Conservation (phyloP, 2,329 filamentous ascomycete genomes). For the Bipolaris victoriae region DNA sequence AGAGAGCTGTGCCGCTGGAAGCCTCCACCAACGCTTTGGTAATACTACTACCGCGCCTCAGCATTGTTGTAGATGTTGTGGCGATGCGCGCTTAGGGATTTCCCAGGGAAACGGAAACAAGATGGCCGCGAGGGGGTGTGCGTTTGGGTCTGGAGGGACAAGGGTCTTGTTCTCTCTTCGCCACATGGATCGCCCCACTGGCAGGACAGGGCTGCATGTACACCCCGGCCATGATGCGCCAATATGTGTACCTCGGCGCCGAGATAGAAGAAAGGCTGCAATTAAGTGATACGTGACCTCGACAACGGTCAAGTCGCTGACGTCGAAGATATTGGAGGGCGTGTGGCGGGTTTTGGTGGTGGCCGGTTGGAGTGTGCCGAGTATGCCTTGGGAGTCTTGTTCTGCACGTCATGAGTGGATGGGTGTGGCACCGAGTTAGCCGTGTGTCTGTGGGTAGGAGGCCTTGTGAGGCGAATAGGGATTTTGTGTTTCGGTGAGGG, state of each 20-base stretch:
- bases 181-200: conserved; percentile 5
- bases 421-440: conserved; percentile 26
- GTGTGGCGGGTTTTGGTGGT: conserved; percentile 15
- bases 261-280: neutral
- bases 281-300: neutral
- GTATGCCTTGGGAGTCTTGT: conserved; percentile 20
- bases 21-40: no score
- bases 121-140: neutral
- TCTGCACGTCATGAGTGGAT: conserved; percentile 31
- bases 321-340: conserved; percentile 14
- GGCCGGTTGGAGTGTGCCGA: conserved; percentile 9
- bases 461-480: conserved; percentile 16
- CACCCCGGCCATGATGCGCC: neutral
- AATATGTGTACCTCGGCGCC: neutral
- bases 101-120: no score
- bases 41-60: no score
- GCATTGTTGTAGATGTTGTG: no score
- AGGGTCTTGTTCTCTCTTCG: conserved; percentile 2
- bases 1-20: no score
- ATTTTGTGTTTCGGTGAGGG: conserved; percentile 8
- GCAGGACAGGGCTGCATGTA: conserved; percentile 11
- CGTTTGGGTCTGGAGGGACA: neutral
- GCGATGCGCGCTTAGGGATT: no score
- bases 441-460: conserved; percentile 23
- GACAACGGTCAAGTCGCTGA: conserved; percentile 17